A percentile compares a stretch with the other conserved stretches of the same genome.
These are phyloP conservation scores for Penicillium salamii DNA, from an alignment of 495 filamentous ascomycete species.

Conservation along the genomic window DNA sequence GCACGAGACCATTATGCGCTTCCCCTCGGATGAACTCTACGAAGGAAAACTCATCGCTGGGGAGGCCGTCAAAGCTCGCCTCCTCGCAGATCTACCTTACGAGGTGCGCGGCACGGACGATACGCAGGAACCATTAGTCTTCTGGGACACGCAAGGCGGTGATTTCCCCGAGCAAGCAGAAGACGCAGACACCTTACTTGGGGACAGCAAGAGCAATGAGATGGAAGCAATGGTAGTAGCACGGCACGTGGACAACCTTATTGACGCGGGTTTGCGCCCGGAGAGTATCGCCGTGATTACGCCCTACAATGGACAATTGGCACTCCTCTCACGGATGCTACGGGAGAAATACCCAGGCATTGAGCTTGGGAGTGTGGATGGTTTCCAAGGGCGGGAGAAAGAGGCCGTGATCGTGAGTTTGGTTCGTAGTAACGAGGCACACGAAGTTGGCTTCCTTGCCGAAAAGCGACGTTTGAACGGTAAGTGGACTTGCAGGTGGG, in stretches of 20 bases:
- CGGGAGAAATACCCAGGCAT: slow-evolving; percentile 79
- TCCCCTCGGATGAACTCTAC: slow-evolving; percentile 89
- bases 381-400: slow-evolving; percentile 96
- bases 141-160: slow-evolving; percentile 94
- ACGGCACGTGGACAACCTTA: slow-evolving; percentile 67
- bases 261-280: slow-evolving; percentile 72
- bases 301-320: slow-evolving; percentile 93
- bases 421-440: slow-evolving; percentile 81
- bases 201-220: slow-evolving; percentile 92
- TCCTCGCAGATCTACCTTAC: slow-evolving; percentile 78
- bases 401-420: slow-evolving; percentile 90
- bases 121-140: slow-evolving; percentile 81
- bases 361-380: slow-evolving; percentile 92
- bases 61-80: slow-evolving; percentile 66
- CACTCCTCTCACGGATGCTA: slow-evolving; percentile 67
- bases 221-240: slow-evolving; percentile 82
- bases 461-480: slow-evolving; percentile 92
- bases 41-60: slow-evolving; percentile 74
- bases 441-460: slow-evolving; percentile 91
- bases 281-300: slow-evolving; percentile 92
- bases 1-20: slow-evolving; percentile 93
- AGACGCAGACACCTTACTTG: slow-evolving; percentile 54
- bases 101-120: slow-evolving; percentile 79
- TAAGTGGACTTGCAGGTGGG: slow-evolving; percentile 27
- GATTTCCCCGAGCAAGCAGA: slow-evolving; percentile 70